Conservation (phyloP, 179 eudicot genomes). For the Spinacia oleracea region DNA sequence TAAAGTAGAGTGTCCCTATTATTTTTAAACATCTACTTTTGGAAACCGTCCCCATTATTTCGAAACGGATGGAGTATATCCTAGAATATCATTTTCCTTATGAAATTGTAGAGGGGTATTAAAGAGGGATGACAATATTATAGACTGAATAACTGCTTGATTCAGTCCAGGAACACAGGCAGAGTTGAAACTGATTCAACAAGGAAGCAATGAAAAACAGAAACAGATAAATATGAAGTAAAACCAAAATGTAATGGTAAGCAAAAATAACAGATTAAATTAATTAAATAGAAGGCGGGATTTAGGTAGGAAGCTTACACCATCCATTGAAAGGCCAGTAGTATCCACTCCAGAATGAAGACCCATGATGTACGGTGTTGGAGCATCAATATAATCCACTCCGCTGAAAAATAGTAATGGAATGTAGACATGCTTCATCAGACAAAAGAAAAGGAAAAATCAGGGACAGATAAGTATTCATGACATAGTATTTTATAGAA, state of each 20-base stretch:
- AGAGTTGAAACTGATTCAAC: background rate
- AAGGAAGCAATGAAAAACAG: background rate
- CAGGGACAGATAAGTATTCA: constrained; percentile 6
- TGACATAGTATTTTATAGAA: background rate
- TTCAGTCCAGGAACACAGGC: background rate
- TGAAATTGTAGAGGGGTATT: background rate
- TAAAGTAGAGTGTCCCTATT: too few relatives aligned
- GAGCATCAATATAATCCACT: constrained; percentile 99
- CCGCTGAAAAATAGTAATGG: constrained; percentile 99
- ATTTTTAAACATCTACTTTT: too few relatives aligned
- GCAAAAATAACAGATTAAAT: constrained; percentile 1
- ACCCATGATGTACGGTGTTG: constrained; percentile 99
- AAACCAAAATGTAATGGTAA: background rate
- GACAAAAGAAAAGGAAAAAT: constrained; percentile 45
- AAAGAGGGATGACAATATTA: background rate
- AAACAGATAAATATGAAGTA: background rate
- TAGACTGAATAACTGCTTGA: background rate
- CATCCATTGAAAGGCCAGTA: constrained; percentile 86
- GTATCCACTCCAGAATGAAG: constrained; percentile 99
- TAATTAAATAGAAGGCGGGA: background rate
- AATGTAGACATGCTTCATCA: constrained; percentile 98
- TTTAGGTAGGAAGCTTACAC: constrained; percentile 55
- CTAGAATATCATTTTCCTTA: background rate
- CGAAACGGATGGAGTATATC: too few relatives aligned
- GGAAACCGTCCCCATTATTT: too few relatives aligned